Base-by-base conservation (phyloP, 1,284 basidiomycete species). In the Pisolithus thermaeus region DNA sequence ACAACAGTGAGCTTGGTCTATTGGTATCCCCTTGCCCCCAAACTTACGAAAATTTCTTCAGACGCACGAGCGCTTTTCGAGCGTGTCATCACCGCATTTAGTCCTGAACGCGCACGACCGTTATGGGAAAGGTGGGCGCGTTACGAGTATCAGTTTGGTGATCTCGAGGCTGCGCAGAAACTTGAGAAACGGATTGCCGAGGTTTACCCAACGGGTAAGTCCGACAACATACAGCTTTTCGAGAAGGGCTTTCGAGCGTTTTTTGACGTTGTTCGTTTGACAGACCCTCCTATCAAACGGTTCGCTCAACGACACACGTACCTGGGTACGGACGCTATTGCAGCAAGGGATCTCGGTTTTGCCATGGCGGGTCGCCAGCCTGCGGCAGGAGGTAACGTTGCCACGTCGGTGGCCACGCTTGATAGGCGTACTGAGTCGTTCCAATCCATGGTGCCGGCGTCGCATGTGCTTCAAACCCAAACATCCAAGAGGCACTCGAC, bases 31-130 rank as follows among this genome's bases (percentile, higher is more conserved):
- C 5, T 27, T 5, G 46, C 47, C 45, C 47, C 35, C 7, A 18
- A 12, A n/a, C 39, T 50, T 41, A 42, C 49, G 42, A 47, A 18
- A 49, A 8, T 36, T 47, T 18, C 25, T 54, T 7, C 56, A 96
- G 95, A 99, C 72, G 96, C 95, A 1, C 85, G 96, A 42, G 95
- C 96, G 0, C 73, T 99, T 25, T 98, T 99, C 64, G 96, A 99
- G 68, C 83, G 91, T 41, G 84, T 90, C 11, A 87, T 94, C 36
- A 75, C 79, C 6, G 86, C 80, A 11, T 93, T 98, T 65, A 67
- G 87, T 1, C 75, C 92, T 4, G 89, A 92, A 38, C 80, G 83
- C 39, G 92, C 93, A 11, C 78, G 90, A 42, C 83, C 88, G 0
- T 76, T 99, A 14, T 99, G 95, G 95, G 92, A 97, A 61, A 81